A percentile compares a stretch with the other conserved stretches of the same genome.
phyloP scores from a whole-genome alignment of 2,329 filamentous ascomycete genomes.

The Colletotrichum godetiae region DNA sequence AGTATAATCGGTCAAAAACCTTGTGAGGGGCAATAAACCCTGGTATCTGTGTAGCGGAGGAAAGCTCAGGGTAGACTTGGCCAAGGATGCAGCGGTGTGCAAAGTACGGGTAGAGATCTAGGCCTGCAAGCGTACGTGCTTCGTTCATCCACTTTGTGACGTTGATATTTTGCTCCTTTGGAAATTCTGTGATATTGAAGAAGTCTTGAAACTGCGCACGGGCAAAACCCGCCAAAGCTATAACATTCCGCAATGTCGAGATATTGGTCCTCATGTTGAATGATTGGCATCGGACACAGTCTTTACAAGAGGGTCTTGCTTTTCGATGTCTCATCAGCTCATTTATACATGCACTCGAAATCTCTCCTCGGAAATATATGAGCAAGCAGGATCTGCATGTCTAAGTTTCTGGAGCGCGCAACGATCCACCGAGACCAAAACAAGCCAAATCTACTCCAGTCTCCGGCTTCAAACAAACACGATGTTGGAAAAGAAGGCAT shows the following conservation, averaged over 20 bases:
- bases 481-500: too few relatives aligned
- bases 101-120: conserved; percentile 16
- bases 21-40: conserved; percentile 37
- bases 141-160: conserved; percentile 18
- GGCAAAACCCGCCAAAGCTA: not conserved
- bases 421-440: too few relatives aligned
- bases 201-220: conserved; percentile 5
- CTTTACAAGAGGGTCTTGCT: too few relatives aligned
- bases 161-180: conserved; percentile 25
- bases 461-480: too few relatives aligned
- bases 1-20: conserved; percentile 40
- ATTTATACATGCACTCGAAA: too few relatives aligned
- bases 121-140: conserved; percentile 1
- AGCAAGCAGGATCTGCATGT: not conserved
- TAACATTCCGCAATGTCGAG: not conserved
- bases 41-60: not conserved
- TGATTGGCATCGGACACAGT: not conserved
- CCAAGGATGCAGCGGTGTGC: conserved; percentile 26
- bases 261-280: not conserved
- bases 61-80: conserved; percentile 21
- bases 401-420: not conserved
- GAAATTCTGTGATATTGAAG: conserved; percentile 20
- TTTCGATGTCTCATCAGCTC: too few relatives aligned
- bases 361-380: too few relatives aligned
- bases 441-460: too few relatives aligned